phyloP scores from a whole-genome alignment of 2,329 filamentous ascomycete species.

The Aspergillus sergii region DNA sequence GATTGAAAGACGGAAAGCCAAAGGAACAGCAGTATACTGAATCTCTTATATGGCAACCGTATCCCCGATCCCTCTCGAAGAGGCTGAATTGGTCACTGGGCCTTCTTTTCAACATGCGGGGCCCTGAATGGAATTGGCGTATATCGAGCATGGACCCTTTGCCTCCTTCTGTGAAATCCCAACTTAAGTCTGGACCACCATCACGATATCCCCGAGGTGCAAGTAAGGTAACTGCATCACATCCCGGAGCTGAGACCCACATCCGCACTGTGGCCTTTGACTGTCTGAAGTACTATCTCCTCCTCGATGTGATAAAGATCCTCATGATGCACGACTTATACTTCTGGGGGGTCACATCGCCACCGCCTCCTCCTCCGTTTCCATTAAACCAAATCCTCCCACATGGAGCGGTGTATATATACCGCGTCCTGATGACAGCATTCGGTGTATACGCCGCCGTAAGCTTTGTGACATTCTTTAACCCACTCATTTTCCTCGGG shows the following conservation, averaged over 20 bases:
- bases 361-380: slow-evolving; percentile 44
- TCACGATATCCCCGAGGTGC: background rate
- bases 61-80: slow-evolving; percentile 53
- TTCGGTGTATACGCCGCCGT: slow-evolving; percentile 63
- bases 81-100: slow-evolving; percentile 62
- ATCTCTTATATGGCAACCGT: slow-evolving; percentile 56
- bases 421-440: slow-evolving; percentile 61
- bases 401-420: slow-evolving; percentile 52
- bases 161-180: slow-evolving; percentile 29
- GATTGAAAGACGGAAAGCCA: background rate
- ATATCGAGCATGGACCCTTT: slow-evolving; percentile 48
- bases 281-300: slow-evolving; percentile 62
- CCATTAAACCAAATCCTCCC: slow-evolving; percentile 44
- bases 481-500: slow-evolving; percentile 63
- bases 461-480: slow-evolving; percentile 60
- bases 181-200: slow-evolving; percentile 21
- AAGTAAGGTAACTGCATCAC: slow-evolving; percentile 20
- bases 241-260: slow-evolving; percentile 48
- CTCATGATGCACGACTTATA: slow-evolving; percentile 76
- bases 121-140: slow-evolving; percentile 63
- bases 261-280: slow-evolving; percentile 49
- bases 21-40: slow-evolving; percentile 12
- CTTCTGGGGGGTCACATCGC: slow-evolving; percentile 64
- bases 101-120: slow-evolving; percentile 60
- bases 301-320: slow-evolving; percentile 70